Conservation (phyloP, 306 rosid genomes). For the Sesbania bispinosa region DNA sequence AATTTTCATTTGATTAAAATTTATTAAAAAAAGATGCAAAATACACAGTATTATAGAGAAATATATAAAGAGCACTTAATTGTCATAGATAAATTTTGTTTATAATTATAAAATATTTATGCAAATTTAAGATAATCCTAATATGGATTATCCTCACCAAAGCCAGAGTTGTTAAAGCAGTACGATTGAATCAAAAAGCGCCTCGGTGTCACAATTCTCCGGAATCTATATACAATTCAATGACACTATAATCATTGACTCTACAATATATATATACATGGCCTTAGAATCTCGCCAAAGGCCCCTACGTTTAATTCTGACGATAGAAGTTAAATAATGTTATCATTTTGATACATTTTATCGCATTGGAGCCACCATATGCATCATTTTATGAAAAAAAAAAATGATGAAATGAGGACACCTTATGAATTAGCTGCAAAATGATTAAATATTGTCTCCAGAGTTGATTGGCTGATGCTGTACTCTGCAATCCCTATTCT, state of each 20-base stretch:
- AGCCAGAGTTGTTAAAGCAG: not conserved
- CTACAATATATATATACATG: constrained; percentile 21
- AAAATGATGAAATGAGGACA: not conserved
- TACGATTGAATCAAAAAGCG: not conserved
- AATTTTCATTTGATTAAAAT: too few relatives aligned
- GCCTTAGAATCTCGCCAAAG: not conserved
- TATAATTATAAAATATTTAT: too few relatives aligned
- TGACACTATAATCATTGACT: constrained; percentile 13
- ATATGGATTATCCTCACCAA: constrained; percentile 9
- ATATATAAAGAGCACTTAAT: too few relatives aligned
- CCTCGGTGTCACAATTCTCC: not conserved
- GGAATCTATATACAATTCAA: constrained; percentile 34
- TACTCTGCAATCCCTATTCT: constrained; percentile 80
- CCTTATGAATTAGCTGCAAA: constrained; percentile 75
- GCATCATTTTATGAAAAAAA: not conserved
- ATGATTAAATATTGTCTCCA: constrained; percentile 88
- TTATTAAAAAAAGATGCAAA: too few relatives aligned
- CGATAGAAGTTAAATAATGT: too few relatives aligned
- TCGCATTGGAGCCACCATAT: too few relatives aligned
- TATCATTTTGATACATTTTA: too few relatives aligned
- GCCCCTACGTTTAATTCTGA: constrained; percentile 5
- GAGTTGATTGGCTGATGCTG: constrained; percentile 91
- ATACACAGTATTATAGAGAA: too few relatives aligned
- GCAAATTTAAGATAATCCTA: too few relatives aligned
- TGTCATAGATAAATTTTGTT: too few relatives aligned